These are phyloP conservation scores for Camelina sativa DNA, from an alignment of 345 rosid genomes.

Conservation along the genomic window DNA sequence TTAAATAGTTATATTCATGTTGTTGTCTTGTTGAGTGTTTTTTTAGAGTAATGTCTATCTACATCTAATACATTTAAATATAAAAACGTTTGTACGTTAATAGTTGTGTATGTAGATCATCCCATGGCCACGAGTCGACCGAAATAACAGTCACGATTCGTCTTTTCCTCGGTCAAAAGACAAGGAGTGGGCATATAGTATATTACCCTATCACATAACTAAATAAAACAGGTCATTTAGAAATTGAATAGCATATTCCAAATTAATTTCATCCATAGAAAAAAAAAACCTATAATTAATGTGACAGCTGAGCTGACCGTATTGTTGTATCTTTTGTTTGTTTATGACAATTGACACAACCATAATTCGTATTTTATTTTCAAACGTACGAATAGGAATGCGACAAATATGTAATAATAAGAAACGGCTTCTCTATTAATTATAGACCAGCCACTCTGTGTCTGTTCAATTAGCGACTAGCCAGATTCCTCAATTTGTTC, in stretches of 20 bases:
- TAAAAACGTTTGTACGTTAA: neutral
- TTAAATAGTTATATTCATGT: neutral
- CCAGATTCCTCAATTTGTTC: conserved; percentile 33
- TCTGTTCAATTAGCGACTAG: conserved; percentile 39
- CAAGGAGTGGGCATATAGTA: conserved; percentile 30
- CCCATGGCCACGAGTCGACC: neutral
- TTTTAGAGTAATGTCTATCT: neutral
- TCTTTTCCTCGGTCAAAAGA: conserved; percentile 21
- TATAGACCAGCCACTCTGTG: conserved; percentile 31
- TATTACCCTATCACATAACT: neutral
- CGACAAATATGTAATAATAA: neutral
- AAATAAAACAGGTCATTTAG: conserved; percentile 31
- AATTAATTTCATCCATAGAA: conserved; percentile 34
- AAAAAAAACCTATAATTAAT: neutral
- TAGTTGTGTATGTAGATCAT: neutral
- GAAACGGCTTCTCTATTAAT: conserved; percentile 26
- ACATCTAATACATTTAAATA: neutral
- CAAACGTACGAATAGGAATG: conserved; percentile 28
- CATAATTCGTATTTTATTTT: conserved; percentile 12
- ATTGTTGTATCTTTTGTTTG: neutral
- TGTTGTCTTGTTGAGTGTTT: too few species aligned
- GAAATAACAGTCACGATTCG: neutral
- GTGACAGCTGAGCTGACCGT: conserved; percentile 30
- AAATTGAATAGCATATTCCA: conserved; percentile 32
- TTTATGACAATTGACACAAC: neutral